Percentiles rank a stretch among this genome's conserved stretches.
Evolutionary conservation across 176 grass and related monocot genomes (phyloP).

Genomic region (Rhipidocladum racemiflorum): DNA sequence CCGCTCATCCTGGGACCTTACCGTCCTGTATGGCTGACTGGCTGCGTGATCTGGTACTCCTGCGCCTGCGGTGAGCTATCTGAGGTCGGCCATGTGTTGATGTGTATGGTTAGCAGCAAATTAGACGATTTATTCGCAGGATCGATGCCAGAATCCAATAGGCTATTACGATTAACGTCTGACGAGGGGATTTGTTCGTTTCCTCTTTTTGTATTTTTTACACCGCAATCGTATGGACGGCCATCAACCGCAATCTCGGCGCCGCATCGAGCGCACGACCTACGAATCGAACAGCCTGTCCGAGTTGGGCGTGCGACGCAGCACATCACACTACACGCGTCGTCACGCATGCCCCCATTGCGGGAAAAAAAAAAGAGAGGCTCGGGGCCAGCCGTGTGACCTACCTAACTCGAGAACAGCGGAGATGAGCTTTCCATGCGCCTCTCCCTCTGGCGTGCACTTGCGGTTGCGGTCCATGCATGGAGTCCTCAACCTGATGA

Average conservation of each 20-base stretch:
- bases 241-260: neutral
- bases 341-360: neutral
- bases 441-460: neutral
- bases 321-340: neutral
- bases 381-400: neutral
- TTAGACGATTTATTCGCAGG: neutral
- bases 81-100: no score
- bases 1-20: neutral
- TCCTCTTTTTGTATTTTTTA: neutral
- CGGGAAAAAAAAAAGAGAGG: no score
- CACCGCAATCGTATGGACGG: neutral
- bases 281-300: neutral
- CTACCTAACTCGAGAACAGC: neutral
- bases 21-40: no score
- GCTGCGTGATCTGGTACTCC: no score
- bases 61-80: no score
- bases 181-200: neutral
- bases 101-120: neutral
- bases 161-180: neutral
- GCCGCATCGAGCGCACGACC: neutral
- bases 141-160: neutral
- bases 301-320: neutral
- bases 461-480: neutral
- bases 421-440: neutral
- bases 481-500: neutral